Evolutionary conservation across 2,329 filamentous ascomycete species (phyloP), one percentile per base, ranked within the genome.

Genomic region (Diplodia mutila): DNA sequence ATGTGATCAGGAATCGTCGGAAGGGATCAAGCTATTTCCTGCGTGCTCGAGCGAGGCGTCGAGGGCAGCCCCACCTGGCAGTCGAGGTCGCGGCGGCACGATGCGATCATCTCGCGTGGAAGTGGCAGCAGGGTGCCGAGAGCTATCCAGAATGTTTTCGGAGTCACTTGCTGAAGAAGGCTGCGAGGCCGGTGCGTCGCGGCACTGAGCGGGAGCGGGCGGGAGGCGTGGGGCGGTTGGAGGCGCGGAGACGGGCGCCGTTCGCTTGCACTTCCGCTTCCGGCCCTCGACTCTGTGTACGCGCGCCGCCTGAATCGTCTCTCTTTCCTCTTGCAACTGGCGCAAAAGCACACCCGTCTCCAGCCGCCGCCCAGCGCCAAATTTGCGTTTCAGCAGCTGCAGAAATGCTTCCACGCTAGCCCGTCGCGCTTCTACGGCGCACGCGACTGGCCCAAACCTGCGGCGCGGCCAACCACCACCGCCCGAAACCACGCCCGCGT

Each of bases 231-330:
- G 42, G 42, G 42, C 42, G 42, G 64, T 32, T 27, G 39, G 34
- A 37, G 52, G 52, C 64, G 63, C 42, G 64, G 52, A 25, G 64
- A 57, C 25, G 39, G 51, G 18, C 18, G 12, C 32, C 52, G 27
- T 46, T 66, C 64, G 64, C 64, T 29, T 66, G 57, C 11, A 27
- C 8, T 11, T 21, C 64, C 42, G 11, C 8, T 51, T 59, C 32
- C 18, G 52, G 64, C 42, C 8, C 21, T 27, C 14, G 57, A 32
- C 25, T n/a, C n/a, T 39, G 39, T 61, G 39, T 5, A 18, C 29
- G 57, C 39, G 57, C 57, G 57, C 48, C 57, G 48, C 57, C 57
- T 61, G 57, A 61, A 61, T 61, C 57, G 49, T 27, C 18, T 29
- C 25, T 12, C 34, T 32, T 32, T 32, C 29, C 29, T 32, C 29